Conservation (phyloP, 306 rosid species). For the Cucumis cinereus region DNA sequence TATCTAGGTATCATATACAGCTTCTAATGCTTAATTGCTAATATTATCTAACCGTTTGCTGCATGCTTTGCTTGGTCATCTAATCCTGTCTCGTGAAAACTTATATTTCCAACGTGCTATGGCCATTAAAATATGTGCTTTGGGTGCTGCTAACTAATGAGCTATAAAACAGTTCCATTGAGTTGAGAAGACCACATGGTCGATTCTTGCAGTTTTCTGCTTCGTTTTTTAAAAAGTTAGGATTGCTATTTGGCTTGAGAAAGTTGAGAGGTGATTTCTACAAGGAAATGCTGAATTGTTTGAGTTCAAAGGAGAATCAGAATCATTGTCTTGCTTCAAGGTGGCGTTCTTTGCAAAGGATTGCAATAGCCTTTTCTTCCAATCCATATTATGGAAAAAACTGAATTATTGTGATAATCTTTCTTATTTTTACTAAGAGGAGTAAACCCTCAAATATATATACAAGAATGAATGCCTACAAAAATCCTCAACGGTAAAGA, state of each 20-base stretch:
- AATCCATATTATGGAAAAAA: too few species aligned
- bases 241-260: not conserved
- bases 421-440: too few species aligned
- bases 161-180: not conserved
- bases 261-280: not conserved
- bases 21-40: not conserved
- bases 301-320: not conserved
- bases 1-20: not conserved
- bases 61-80: not conserved
- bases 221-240: not conserved
- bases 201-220: not conserved
- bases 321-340: too few species aligned
- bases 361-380: too few species aligned
- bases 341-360: too few species aligned
- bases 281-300: not conserved
- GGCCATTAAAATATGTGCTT: not conserved
- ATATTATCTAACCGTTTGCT: not conserved
- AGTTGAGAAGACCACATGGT: not conserved
- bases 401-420: too few species aligned
- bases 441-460: too few species aligned
- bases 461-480: too few species aligned
- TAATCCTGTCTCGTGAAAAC: not conserved
- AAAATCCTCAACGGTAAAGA: too few species aligned
- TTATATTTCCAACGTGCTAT: not conserved
- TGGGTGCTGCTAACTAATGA: not conserved